Evolutionary conservation across 164 flowering plant genomes (phyloP).

Genomic region (Taxillus chinensis): DNA sequence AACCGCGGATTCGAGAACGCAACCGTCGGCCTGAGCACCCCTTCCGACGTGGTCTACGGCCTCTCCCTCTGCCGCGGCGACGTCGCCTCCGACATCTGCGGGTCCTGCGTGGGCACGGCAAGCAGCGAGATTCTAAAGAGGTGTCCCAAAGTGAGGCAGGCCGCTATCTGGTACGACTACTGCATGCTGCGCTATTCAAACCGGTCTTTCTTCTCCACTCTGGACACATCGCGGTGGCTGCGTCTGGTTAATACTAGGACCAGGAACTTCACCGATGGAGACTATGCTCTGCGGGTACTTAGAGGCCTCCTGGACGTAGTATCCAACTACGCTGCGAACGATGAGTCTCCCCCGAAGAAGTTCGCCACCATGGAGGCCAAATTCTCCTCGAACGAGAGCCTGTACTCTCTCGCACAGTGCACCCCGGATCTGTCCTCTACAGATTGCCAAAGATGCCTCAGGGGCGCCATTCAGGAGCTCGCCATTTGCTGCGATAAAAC

Average conservation of each 20-base stretch:
- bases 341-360: constrained; percentile 1
- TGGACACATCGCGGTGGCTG: neutral
- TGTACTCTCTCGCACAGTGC: constrained; percentile 25
- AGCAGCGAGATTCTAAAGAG: neutral
- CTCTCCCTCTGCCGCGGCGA: constrained; percentile 10
- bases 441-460: constrained; percentile 18
- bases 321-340: constrained; percentile 6
- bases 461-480: neutral
- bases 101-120: constrained; percentile 1
- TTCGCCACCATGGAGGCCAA: constrained; percentile 22
- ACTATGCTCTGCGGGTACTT: neutral
- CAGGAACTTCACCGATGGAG: neutral
- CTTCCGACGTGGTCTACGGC: constrained; percentile 4
- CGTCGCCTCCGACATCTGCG: neutral
- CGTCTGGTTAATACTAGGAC: neutral
- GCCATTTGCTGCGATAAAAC: constrained; percentile 2
- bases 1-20: neutral
- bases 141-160: constrained; percentile 1
- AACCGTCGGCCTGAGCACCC: neutral
- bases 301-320: neutral
- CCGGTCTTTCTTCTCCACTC: neutral
- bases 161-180: constrained; percentile 3
- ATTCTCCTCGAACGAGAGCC: neutral
- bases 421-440: constrained; percentile 16
- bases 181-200: constrained; percentile 9